Evolutionary conservation across 2,329 filamentous ascomycete species (phyloP), one percentile per base, ranked within the genome.

Genomic region (Botrytis hyacinthi): DNA sequence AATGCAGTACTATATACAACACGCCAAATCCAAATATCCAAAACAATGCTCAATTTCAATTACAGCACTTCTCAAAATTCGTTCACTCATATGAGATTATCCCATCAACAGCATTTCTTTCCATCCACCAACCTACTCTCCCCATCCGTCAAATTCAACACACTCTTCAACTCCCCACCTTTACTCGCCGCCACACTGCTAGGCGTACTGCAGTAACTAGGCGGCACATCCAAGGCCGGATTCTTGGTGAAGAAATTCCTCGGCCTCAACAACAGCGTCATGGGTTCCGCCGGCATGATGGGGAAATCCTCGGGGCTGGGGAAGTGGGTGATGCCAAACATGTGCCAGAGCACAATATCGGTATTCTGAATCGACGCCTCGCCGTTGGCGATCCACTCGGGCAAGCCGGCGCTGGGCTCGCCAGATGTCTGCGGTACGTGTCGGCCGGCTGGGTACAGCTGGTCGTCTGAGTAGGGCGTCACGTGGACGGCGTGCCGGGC

Each of bases 281-380:
- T 95, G 0, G 93, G 92, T 85, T 95, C 92, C 0, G 89, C 92
- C 0, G 94, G 94, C 94, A 97, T 97, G 78, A 97, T 87, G 44
- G 95, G 95, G 85, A 93, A 97, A 82, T 97, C 95, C 81, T 98
- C 95, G 0, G 94, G 94, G 0, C 92, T 85, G 0, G 95, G 94
- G 85, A 97, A 95, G 81, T 97, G 95, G 0, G 92, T 95, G 51
- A 97, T 86, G 51, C 95, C 95, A 79, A 97, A 98, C 0, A 94
- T 97, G 83, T 97, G 94, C 94, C 94, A 98, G 26, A 97, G 87
- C 1, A 98, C 94, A 44, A 97, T 84, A 81, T 98, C 93, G 0
- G 90, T 93, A 84, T 97, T 92, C 72, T 92, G 92, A 77, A 97
- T 90, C 40, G 85, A 87, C 73, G 88, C 89, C 63, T 84, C 84